Evolutionary conservation across 2,329 filamentous ascomycete species (phyloP).

Genomic region (Xylaria sp.): DNA sequence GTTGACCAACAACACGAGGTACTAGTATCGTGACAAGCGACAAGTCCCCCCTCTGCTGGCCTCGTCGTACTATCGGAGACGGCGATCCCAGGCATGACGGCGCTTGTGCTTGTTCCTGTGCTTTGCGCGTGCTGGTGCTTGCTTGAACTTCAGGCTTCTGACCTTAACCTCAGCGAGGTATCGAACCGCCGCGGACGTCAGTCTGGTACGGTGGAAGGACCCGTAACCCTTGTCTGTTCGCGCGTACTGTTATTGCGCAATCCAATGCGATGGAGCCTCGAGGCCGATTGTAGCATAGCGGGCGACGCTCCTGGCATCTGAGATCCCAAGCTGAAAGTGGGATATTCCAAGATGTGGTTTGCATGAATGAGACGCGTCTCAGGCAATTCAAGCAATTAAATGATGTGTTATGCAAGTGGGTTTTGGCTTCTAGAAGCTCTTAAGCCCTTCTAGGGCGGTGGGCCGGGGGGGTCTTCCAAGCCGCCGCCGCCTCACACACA

Average conservation of each 20-base stretch:
- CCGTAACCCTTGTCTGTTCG: conserved; percentile 38
- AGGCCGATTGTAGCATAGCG: conserved; percentile 43
- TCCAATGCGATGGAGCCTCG: conserved; percentile 51
- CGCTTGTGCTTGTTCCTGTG: conserved; percentile 3
- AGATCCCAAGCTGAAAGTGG: conserved; percentile 42
- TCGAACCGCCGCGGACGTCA: conserved; percentile 29
- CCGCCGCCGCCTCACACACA: conserved; percentile 30
- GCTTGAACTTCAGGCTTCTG: conserved; percentile 18
- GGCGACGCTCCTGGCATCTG: conserved; percentile 26
- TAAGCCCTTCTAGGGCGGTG: conserved; percentile 34
- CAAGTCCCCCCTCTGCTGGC: conserved; percentile 2
- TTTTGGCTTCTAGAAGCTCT: conserved; percentile 39
- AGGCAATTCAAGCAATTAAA: conserved; percentile 61
- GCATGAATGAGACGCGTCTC: conserved; percentile 61
- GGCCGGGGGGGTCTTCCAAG: conserved; percentile 30
- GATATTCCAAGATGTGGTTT: conserved; percentile 46
- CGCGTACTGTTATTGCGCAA: conserved; percentile 53
- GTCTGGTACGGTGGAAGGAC: conserved; percentile 37
- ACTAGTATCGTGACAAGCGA: conserved; percentile 26
- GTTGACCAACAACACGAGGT: conserved; percentile 20
- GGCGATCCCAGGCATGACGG: conserved; percentile 36
- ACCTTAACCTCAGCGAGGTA: conserved; percentile 25
- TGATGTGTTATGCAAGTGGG: conserved; percentile 54
- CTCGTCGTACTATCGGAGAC: conserved; percentile 31
- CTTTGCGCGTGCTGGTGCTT: not conserved